A percentile compares a stretch with the other conserved stretches of the same genome.
Conservation (phyloP, 352 stramenopile genomes). For the Phytophthora hibernalis region DNA sequence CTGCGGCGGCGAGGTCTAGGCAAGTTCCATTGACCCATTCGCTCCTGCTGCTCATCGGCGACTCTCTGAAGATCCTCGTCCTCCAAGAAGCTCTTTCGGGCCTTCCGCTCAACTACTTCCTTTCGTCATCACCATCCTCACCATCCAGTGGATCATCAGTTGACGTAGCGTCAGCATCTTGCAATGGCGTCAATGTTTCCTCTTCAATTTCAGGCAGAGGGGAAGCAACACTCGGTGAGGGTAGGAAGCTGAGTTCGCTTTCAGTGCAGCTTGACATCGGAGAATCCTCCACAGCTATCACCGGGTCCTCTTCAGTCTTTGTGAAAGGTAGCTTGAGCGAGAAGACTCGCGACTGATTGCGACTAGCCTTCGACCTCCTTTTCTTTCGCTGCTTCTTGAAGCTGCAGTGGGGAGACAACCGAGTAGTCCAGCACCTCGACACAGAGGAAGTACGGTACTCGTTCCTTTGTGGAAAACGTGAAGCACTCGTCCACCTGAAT, state of each 20-base stretch:
- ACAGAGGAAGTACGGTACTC: constrained; percentile 86
- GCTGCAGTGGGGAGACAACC: constrained; percentile 17
- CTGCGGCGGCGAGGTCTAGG: constrained; percentile 54
- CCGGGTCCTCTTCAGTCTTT: constrained; percentile 35
- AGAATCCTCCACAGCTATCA: constrained; percentile 24
- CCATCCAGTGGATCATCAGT: constrained; percentile 43
- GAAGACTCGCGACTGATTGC: constrained; percentile 45
- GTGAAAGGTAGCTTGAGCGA: constrained; percentile 63
- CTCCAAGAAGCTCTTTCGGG: constrained; percentile 37
- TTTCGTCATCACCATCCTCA: constrained; percentile 58
- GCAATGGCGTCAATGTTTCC: constrained; percentile 17
- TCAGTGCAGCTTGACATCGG: constrained; percentile 36
- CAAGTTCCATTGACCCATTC: constrained; percentile 80
- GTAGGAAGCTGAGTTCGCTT: constrained; percentile 34
- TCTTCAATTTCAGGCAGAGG: constrained; percentile 36
- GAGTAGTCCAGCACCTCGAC: constrained; percentile 86
- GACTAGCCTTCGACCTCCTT: constrained; percentile 32
- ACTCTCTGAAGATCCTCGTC: constrained; percentile 40
- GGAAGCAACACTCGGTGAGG: constrained; percentile 34
- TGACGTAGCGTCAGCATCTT: constrained; percentile 6
- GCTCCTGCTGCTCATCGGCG: constrained; percentile 61
- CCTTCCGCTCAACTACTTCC: constrained; percentile 36
- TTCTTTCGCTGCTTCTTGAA: constrained; percentile 38
- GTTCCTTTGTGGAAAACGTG: constrained; percentile 84
- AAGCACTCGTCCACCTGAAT: constrained; percentile 83